A percentile compares a stretch with the other conserved stretches of the same genome.
phyloP scores from a whole-genome alignment of 345 rosid genomes.

The Syzygium aqueum region DNA sequence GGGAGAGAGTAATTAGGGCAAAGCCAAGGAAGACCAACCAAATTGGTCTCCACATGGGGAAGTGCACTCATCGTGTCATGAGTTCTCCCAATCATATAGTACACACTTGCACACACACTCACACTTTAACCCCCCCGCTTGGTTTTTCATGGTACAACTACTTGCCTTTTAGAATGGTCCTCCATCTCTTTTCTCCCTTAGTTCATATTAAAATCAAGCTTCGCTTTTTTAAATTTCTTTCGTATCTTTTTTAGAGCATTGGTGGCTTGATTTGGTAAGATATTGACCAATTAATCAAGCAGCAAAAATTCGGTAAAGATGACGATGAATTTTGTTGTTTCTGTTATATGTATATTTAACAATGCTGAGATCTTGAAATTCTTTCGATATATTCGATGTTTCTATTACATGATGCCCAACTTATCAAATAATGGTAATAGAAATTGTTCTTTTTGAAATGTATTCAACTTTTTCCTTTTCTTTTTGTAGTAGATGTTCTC shows the following conservation, averaged over 20 bases:
- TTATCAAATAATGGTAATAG: background rate
- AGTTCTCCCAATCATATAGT: background rate
- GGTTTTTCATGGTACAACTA: background rate
- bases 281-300: background rate
- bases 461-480: background rate
- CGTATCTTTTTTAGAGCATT: background rate
- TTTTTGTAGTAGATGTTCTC: background rate
- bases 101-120: background rate
- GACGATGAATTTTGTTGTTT: background rate
- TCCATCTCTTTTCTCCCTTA: background rate
- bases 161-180: background rate
- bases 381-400: background rate
- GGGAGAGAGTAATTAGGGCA: constrained; percentile 4
- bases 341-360: accelerated
- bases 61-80: constrained; percentile 11
- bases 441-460: background rate
- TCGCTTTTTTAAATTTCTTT: background rate
- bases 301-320: background rate
- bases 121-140: background rate
- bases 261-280: background rate
- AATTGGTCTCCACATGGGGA: constrained; percentile 40
- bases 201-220: background rate
- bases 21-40: constrained; percentile 22
- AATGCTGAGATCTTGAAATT: background rate
- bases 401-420: background rate